A percentile compares a stretch with the other conserved stretches of the same genome.
These are phyloP conservation scores for Hypsizygus ulmarius DNA, from an alignment of 1,284 basidiomycete genomes.

Conservation along the genomic window DNA sequence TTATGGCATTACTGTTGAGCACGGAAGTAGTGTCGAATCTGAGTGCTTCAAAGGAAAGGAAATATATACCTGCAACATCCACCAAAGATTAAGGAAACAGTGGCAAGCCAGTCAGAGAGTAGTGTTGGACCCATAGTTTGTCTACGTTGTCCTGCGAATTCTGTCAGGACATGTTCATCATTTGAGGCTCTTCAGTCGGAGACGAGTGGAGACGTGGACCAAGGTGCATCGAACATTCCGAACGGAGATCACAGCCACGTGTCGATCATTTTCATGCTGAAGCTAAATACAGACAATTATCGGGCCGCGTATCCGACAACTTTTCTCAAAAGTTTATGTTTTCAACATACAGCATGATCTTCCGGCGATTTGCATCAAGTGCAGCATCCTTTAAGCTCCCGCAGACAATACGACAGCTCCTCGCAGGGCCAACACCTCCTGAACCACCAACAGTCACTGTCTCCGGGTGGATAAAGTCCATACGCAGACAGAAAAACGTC, in stretches of 20 bases:
- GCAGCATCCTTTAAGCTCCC: constrained; percentile 35
- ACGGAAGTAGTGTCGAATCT: not conserved
- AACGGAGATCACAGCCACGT: no score
- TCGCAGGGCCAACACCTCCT: constrained; percentile 27
- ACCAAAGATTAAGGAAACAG: constrained; percentile 71
- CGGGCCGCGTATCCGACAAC: not conserved
- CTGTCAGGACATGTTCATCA: no score
- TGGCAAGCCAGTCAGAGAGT: constrained; percentile 52
- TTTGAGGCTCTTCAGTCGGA: no score
- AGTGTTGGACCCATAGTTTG: constrained; percentile 12
- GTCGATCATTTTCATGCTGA: no score
- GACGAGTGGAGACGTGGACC: no score
- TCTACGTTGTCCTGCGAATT: not conserved
- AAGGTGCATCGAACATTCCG: no score
- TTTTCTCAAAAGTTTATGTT: not conserved
- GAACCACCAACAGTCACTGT: constrained; percentile 32
- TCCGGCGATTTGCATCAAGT: constrained; percentile 25
- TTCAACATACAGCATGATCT: constrained; percentile 16
- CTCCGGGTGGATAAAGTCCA: constrained; percentile 82
- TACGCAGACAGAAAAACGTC: constrained; percentile 83
- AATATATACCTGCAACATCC: constrained; percentile 70
- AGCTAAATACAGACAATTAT: not conserved
- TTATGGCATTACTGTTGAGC: constrained; percentile 63
- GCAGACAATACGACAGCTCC: constrained; percentile 58
- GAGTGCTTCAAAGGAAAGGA: constrained; percentile 12